Evolutionary conservation across 2,329 filamentous ascomycete genomes (phyloP), one percentile per base, ranked within the genome.

Genomic region (Paecilomyces niveus): DNA sequence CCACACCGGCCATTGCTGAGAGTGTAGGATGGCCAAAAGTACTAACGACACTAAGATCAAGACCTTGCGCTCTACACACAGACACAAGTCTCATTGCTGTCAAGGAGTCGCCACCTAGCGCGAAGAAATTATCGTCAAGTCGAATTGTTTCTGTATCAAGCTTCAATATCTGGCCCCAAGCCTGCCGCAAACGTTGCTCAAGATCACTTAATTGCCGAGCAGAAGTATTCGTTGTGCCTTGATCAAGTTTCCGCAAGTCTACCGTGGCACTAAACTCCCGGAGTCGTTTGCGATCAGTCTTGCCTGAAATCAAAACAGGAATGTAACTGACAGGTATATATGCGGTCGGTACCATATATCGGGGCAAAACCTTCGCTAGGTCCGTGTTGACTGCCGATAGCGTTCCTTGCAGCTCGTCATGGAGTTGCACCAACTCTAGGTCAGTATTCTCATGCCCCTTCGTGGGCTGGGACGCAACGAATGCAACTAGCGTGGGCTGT

Each of bases 291-390:
- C 70, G 74, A 60, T 77, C 74, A 1, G 70, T 75, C 65, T 81
- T 81, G 1, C 76, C 76, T 3, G 78, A 79, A 13, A 74, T 72
- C 10, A 76, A 61, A 1, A 71, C 66, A 0, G 79, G 79, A 22
- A 81, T 73, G 7, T 71, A 59, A 22, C 69, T 74, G 32, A 81
- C 62, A 0, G 75, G 72, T 9, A 81, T 74, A 56, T 76, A 81
- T 10, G 74, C 72, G 0, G 70, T 74, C 0, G 79, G 33, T 15
- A 35, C 33, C 33, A 35, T 35, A 15, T 35, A 35, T 13, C 33
- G 33, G 3, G 33, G 33, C 33, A 35, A 35, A 13, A 35, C 33
- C 11, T 35, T 35, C 15, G 33, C 33, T 35, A 35, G 9, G 10
- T 15, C 33, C 7, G 57, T 54, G 39, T 71, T 64, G 1, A 66